Conservation (phyloP, 306 rosid genomes). For the Lathyrus oleraceus region DNA sequence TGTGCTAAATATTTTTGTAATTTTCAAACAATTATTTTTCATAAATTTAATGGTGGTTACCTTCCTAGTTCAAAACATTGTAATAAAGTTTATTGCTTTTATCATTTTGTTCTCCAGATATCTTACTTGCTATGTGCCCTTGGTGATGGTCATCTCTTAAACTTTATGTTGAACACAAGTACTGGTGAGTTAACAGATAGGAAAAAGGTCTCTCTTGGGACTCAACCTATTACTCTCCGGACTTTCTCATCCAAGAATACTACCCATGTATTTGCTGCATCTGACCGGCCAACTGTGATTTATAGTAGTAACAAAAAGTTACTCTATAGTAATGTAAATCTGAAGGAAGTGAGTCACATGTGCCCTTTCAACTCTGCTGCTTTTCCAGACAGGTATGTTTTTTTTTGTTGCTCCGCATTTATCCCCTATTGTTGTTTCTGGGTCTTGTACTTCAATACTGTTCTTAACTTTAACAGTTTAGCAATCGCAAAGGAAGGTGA, state of each 20-base stretch:
- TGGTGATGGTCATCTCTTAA: slow-evolving; percentile 95
- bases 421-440: slow-evolving; percentile 8
- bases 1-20: slow-evolving; percentile 15
- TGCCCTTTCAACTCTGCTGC: slow-evolving; percentile 99
- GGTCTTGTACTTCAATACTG: slow-evolving; percentile 24
- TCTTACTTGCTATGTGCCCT: slow-evolving; percentile 92
- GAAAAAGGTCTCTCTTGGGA: slow-evolving; percentile 97
- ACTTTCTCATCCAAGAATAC: slow-evolving; percentile 94
- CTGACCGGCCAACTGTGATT: slow-evolving; percentile 96
- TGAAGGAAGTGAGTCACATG: slow-evolving; percentile 99
- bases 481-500: slow-evolving; percentile 99
- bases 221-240: slow-evolving; percentile 96
- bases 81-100: background rate
- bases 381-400: slow-evolving; percentile 89
- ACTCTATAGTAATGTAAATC: slow-evolving; percentile 91
- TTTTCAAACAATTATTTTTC: background rate
- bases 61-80: background rate
- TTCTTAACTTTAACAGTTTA: slow-evolving; percentile 58
- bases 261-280: slow-evolving; percentile 96
- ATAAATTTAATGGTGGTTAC: slow-evolving; percentile 4
- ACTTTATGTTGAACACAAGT: slow-evolving; percentile 75
- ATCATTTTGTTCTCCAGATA: slow-evolving; percentile 57
- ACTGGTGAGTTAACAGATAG: slow-evolving; percentile 87
- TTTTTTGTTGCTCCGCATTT: slow-evolving; percentile 13
- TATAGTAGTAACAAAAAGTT: slow-evolving; percentile 95